Conservation (phyloP, 768 basidiomycete species). For the Tulasnella sp. region DNA sequence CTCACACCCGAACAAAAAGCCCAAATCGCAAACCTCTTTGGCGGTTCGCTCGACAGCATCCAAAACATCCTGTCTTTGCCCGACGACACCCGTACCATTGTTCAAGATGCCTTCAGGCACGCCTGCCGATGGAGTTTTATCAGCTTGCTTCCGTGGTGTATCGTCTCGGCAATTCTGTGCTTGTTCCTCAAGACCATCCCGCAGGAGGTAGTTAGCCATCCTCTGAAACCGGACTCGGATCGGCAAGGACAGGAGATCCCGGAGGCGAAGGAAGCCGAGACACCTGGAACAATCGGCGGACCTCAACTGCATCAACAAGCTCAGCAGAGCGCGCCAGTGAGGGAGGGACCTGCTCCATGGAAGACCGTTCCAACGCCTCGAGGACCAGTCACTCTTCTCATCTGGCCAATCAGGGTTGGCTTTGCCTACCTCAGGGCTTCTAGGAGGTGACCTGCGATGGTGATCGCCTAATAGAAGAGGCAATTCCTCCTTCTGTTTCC, state of each 20-base stretch:
- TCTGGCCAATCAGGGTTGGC: conserved; percentile 24
- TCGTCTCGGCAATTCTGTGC: conserved; percentile 44
- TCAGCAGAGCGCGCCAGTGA: neutral
- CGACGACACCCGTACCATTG: conserved; percentile 43
- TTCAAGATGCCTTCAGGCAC: conserved; percentile 50
- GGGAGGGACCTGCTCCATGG: neutral
- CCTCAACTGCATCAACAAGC: conserved; percentile 7
- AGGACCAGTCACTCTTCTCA: conserved; percentile 25
- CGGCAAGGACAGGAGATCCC: neutral
- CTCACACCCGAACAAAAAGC: conserved; percentile 21
- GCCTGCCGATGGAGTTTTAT: conserved; percentile 53
- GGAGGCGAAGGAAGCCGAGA: neutral
- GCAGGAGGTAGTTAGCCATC: neutral
- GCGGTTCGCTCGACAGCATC: conserved; percentile 45
- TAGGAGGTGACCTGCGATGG: neutral
- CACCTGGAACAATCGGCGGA: neutral
- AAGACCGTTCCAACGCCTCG: conserved; percentile 20
- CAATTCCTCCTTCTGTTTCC: neutral
- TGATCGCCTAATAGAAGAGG: neutral
- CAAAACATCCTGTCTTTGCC: conserved; percentile 49
- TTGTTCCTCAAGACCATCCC: conserved; percentile 49
- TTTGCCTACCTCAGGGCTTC: conserved; percentile 14
- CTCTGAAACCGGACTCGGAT: conserved; percentile 4
- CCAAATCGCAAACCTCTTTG: conserved; percentile 36
- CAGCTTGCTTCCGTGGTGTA: conserved; percentile 55